Conservation (phyloP, 164 flowering plant species). For the Houttuynia cordata region DNA sequence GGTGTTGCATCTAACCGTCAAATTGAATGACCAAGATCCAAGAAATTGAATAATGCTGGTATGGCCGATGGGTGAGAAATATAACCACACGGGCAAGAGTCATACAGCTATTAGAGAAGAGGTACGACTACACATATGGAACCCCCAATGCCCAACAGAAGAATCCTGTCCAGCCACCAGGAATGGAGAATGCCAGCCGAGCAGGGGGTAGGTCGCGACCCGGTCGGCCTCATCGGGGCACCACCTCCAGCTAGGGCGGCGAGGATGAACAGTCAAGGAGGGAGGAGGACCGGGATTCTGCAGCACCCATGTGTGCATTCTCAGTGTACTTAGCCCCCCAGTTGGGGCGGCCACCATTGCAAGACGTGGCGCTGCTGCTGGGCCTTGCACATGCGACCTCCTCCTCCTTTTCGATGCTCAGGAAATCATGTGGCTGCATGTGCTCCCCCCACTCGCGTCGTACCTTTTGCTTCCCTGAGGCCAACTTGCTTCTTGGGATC, state of each 20-base stretch:
- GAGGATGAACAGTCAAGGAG: neutral
- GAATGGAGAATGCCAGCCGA: neutral
- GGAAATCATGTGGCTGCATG: conserved; percentile 12
- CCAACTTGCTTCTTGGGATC: neutral
- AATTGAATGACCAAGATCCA: conserved; percentile 6
- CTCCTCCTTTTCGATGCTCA: neutral
- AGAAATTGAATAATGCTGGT: neutral
- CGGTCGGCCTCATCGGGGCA: conserved; percentile 2
- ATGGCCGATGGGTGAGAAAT: no score
- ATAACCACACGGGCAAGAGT: neutral
- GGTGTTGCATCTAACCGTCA: no score
- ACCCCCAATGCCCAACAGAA: conserved; percentile 7
- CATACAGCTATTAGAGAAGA: neutral
- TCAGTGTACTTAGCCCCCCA: no score
- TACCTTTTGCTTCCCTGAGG: neutral
- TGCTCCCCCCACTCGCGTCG: conserved; percentile 3
- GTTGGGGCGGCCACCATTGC: neutral
- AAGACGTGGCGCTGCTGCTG: conserved; percentile 1
- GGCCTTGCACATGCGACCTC: conserved; percentile 5
- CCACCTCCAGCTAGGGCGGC: neutral
- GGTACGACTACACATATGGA: neutral
- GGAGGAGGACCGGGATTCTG: neutral
- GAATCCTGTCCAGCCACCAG: neutral
- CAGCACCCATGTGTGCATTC: neutral
- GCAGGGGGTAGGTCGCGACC: neutral